phyloP scores from a whole-genome alignment of 2,329 filamentous ascomycete species.

The Cercospora nicotianae region DNA sequence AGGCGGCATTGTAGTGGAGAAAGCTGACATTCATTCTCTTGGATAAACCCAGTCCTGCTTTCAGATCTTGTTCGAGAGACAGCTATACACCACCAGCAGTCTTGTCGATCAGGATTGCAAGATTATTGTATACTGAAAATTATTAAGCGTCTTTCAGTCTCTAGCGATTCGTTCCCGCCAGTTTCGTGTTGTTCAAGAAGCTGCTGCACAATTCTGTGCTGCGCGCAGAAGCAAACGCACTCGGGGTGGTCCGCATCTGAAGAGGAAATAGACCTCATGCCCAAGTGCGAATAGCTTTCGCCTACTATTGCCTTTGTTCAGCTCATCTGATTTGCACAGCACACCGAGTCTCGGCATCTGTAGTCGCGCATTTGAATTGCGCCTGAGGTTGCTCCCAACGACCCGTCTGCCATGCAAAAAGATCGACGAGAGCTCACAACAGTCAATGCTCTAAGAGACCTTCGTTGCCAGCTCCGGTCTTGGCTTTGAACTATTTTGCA shows the following conservation, averaged over 20 bases:
- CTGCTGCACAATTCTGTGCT: neutral
- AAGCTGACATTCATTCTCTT: neutral
- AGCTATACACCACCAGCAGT: neutral
- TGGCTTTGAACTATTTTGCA: neutral
- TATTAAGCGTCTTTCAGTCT: neutral
- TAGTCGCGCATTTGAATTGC: neutral
- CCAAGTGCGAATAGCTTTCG: neutral
- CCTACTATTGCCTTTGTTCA: neutral
- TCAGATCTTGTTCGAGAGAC: neutral
- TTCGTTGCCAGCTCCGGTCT: neutral
- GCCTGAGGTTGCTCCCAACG: neutral
- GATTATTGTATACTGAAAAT: neutral
- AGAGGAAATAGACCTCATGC: neutral
- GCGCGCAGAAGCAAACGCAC: neutral
- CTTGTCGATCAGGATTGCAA: neutral
- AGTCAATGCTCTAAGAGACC: neutral
- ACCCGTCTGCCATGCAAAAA: neutral
- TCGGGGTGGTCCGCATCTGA: neutral
- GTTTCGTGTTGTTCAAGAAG: neutral
- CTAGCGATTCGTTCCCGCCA: neutral
- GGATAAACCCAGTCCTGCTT: neutral
- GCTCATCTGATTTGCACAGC: neutral
- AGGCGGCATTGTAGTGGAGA: neutral
- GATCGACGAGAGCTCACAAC: neutral
- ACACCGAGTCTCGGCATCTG: neutral